Conservation (phyloP, 495 filamentous ascomycete species). For the Aspergillus bertholletiae region DNA sequence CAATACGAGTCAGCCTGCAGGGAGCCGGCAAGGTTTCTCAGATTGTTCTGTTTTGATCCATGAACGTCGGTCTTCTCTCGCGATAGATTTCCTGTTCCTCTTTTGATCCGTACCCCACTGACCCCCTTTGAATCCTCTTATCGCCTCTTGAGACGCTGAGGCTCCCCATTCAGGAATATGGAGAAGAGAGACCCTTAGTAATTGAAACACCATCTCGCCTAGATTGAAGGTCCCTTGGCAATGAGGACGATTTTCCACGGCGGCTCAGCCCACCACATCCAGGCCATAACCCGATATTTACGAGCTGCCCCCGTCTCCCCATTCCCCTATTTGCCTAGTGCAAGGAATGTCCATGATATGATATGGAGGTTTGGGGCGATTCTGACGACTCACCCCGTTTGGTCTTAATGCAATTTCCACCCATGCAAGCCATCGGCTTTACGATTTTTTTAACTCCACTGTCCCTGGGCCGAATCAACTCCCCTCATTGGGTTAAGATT, state of each 20-base stretch:
- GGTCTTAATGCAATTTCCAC: constrained; percentile 2
- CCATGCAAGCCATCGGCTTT: constrained; percentile 1
- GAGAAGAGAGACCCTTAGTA: neutral
- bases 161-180: neutral
- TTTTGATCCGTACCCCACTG: neutral
- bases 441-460: no score
- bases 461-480: no score
- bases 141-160: neutral
- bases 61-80: no score
- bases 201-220: no score
- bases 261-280: neutral
- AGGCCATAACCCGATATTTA: no score
- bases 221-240: no score
- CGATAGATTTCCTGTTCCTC: neutral
- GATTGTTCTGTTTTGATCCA: neutral
- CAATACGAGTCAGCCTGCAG: neutral
- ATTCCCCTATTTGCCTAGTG: neutral
- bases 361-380: neutral
- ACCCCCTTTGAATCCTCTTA: neutral
- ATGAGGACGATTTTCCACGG: neutral
- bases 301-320: no score
- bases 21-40: neutral
- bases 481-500: neutral
- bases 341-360: neutral
- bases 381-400: neutral